A percentile compares a stretch with the other conserved stretches of the same genome.
Conservation (phyloP, 768 basidiomycete species). For the Pholiota molesta region DNA sequence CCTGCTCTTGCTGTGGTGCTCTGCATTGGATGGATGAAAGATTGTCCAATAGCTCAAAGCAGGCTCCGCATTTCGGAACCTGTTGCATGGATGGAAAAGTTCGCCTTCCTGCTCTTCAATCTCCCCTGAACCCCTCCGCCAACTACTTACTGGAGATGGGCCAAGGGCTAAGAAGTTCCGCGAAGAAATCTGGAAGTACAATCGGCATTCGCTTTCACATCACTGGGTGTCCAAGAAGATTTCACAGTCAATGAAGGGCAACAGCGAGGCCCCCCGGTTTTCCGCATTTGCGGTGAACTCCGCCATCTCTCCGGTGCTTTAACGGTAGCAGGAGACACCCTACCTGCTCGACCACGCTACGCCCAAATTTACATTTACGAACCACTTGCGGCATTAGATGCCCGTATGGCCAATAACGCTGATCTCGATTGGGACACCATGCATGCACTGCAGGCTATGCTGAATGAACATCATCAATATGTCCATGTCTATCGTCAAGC, state of each 20-base stretch:
- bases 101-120: constrained; percentile 22
- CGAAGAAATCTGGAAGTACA: constrained; percentile 44
- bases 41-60: constrained; percentile 13
- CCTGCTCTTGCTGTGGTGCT: constrained; percentile 35
- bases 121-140: constrained; percentile 26
- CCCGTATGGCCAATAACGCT: constrained; percentile 27
- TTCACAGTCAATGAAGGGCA: constrained; percentile 20
- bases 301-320: constrained; percentile 39
- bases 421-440: constrained; percentile 22
- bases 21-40: constrained; percentile 38
- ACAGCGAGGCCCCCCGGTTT: constrained; percentile 30
- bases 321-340: constrained; percentile 12
- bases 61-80: constrained; percentile 29
- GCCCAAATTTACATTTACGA: constrained; percentile 45
- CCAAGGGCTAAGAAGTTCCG: constrained; percentile 24
- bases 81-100: constrained; percentile 42
- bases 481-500: constrained; percentile 32
- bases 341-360: constrained; percentile 26
- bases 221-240: constrained; percentile 34
- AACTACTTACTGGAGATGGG: constrained; percentile 20
- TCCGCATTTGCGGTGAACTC: constrained; percentile 38
- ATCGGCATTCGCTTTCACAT: constrained; percentile 44
- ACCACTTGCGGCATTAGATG: constrained; percentile 33
- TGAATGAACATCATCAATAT: constrained; percentile 28
- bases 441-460: constrained; percentile 26